phyloP scores from a whole-genome alignment of 208 protist species.

The Leptomonas pyrrhocoris region DNA sequence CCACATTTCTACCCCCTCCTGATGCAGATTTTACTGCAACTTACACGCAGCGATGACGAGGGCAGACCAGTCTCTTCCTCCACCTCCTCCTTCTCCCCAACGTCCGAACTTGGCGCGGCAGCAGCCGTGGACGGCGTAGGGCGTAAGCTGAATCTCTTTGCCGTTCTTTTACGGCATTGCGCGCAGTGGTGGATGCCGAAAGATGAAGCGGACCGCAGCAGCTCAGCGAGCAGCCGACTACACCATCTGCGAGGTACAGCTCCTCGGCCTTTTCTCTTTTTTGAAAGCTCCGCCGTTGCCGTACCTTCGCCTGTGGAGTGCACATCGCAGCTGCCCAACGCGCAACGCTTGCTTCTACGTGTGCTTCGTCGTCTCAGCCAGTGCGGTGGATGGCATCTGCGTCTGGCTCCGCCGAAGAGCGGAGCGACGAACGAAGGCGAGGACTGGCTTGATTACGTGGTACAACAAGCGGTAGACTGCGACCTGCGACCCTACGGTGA shows the following conservation, averaged over 20 bases:
- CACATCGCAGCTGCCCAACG: too few species aligned
- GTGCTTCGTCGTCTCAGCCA: conserved; percentile 21
- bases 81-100: background rate
- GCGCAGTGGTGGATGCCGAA: conserved; percentile 21
- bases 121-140: conserved; percentile 29
- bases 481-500: conserved; percentile 15
- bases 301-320: background rate
- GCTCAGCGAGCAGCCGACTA: background rate
- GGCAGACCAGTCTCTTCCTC: background rate
- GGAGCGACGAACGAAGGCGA: conserved; percentile 1
- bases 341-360: conserved; percentile 22
- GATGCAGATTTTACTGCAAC: conserved; percentile 14
- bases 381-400: conserved; percentile 21
- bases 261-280: conserved; percentile 12
- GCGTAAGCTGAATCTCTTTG: conserved; percentile 17
- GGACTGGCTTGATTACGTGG: conserved; percentile 41
- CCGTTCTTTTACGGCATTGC: conserved; percentile 20
- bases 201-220: background rate
- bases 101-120: background rate
- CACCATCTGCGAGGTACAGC: background rate
- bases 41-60: conserved; percentile 14
- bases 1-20: conserved; percentile 2
- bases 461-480: conserved; percentile 6
- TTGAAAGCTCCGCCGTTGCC: conserved; percentile 4
- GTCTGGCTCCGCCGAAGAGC: background rate